These are phyloP conservation scores for Globisporangium cylindrosporum DNA, from an alignment of 352 stramenopile genomes.

Conservation along the genomic window DNA sequence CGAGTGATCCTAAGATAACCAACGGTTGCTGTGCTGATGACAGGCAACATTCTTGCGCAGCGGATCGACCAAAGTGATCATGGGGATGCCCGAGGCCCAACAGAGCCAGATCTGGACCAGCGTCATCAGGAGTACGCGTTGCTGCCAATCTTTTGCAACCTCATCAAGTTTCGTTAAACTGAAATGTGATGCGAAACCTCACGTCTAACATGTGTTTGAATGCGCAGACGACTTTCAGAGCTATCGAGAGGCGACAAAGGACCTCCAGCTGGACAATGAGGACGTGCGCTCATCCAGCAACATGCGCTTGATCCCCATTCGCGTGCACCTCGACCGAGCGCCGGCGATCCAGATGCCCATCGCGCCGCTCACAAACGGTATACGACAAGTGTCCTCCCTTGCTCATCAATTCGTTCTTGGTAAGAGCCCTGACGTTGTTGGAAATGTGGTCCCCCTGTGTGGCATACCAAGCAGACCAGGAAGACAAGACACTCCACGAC, in stretches of 20 bases:
- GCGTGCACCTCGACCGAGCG: constrained; percentile 53
- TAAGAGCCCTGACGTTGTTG: not conserved
- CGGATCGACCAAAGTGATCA: constrained; percentile 78
- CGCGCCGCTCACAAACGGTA: constrained; percentile 40
- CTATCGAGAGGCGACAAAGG: constrained; percentile 50
- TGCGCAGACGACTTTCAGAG: constrained; percentile 43
- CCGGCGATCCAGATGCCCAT: constrained; percentile 75
- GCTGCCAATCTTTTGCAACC: not conserved
- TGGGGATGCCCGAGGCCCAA: constrained; percentile 74
- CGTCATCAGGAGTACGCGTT: constrained; percentile 56
- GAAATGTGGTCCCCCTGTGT: not conserved
- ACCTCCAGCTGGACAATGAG: constrained; percentile 40
- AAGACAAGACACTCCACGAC: constrained; percentile 45
- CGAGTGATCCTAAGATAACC: not conserved
- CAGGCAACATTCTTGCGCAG: constrained; percentile 63
- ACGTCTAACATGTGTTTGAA: not conserved
- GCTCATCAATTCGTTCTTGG: not conserved
- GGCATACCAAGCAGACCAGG: constrained; percentile 14
- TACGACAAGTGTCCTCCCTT: constrained; percentile 7
- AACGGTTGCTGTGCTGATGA: not conserved
- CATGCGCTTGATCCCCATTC: constrained; percentile 56
- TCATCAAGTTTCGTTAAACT: not conserved
- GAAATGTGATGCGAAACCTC: not conserved
- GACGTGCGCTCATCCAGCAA: constrained; percentile 26
- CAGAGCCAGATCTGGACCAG: constrained; percentile 82